A percentile compares a stretch with the other conserved stretches of the same genome.
These are phyloP conservation scores for Gonapodya sp. DNA, from an alignment of 192 early-diverging fungal species.

Conservation along the genomic window DNA sequence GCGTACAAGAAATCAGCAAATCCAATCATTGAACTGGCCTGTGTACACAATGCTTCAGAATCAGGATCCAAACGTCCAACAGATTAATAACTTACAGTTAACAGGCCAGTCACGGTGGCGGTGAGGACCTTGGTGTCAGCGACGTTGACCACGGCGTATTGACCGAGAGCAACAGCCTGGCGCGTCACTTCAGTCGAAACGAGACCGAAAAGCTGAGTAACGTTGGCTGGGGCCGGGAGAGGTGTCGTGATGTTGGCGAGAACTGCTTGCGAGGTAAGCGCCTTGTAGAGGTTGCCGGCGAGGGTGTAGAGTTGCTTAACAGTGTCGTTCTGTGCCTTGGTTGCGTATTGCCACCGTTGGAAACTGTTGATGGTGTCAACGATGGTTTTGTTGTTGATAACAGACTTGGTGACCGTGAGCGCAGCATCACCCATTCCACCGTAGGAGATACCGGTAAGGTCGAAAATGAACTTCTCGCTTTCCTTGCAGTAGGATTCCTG, in stretches of 20 bases:
- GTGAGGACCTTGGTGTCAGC: background rate
- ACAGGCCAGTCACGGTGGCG: background rate
- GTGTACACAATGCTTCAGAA: background rate
- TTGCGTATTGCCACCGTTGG: background rate
- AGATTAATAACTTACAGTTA: background rate
- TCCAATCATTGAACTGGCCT: background rate
- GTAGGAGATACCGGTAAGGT: background rate
- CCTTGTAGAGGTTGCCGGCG: background rate
- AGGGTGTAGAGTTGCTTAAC: background rate
- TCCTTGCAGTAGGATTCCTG: background rate
- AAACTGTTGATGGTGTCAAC: background rate
- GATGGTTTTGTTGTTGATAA: background rate
- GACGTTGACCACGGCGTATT: background rate
- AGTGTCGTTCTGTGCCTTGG: background rate
- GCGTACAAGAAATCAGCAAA: background rate
- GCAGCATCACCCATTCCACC: background rate
- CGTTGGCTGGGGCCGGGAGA: background rate
- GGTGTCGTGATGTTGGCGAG: background rate
- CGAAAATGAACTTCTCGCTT: slow-evolving; percentile 4
- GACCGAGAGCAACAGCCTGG: background rate
- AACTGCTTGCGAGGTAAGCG: background rate
- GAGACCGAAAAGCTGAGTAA: background rate
- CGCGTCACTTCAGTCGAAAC: background rate
- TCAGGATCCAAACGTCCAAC: background rate
- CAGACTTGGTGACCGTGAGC: background rate